Conservation (phyloP, 225 moss, liverwort and hornwort species). For the Pseudisothecium myosuroides region DNA sequence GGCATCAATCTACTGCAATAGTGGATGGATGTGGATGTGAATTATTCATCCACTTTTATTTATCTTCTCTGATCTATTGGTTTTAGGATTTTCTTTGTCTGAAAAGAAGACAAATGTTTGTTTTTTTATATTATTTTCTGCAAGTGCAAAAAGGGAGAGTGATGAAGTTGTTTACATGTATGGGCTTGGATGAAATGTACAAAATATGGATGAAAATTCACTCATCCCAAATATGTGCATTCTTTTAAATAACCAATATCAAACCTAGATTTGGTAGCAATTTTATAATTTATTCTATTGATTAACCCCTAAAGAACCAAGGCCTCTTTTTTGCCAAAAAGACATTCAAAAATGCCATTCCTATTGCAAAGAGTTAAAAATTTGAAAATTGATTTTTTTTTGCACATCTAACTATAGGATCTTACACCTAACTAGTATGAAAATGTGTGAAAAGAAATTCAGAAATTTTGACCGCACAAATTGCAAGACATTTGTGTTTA, state of each 20-base stretch:
- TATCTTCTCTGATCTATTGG: fast-evolving
- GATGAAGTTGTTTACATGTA: not conserved
- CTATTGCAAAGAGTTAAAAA: too few species aligned
- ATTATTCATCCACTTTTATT: not conserved
- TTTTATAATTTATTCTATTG: not conserved
- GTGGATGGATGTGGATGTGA: not conserved
- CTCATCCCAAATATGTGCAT: not conserved
- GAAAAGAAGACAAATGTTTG: not conserved
- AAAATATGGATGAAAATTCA: not conserved
- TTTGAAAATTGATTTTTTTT: too few species aligned
- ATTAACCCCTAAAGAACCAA: too few species aligned
- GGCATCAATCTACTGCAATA: too few species aligned
- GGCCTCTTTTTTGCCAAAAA: too few species aligned
- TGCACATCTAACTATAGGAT: too few species aligned
- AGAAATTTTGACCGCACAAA: too few species aligned
- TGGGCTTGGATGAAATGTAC: fast-evolving
- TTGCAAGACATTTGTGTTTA: too few species aligned
- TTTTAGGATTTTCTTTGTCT: not conserved
- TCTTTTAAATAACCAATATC: not conserved
- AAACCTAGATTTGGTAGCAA: not conserved
- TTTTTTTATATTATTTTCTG: not conserved
- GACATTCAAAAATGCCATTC: too few species aligned
- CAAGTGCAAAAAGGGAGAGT: fast-evolving
- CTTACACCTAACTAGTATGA: too few species aligned
- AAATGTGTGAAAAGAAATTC: too few species aligned